These are phyloP conservation scores for Penicillium robsamsonii DNA, from an alignment of 495 filamentous ascomycete species.

Conservation along the genomic window DNA sequence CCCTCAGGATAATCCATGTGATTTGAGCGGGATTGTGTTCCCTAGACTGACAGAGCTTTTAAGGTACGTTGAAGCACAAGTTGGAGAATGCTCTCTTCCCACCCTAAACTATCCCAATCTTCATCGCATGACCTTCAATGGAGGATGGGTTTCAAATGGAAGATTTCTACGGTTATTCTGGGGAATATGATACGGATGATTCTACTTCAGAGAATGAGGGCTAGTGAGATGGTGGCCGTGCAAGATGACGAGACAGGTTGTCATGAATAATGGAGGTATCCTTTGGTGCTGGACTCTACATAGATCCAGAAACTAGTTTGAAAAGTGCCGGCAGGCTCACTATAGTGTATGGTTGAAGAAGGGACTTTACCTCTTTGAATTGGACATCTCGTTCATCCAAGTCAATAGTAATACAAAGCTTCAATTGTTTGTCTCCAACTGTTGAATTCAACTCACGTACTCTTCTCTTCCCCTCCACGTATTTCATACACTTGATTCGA, in stretches of 20 bases:
- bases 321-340: background rate
- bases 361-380: too few relatives aligned
- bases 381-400: background rate
- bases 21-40: background rate
- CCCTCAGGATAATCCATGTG: background rate
- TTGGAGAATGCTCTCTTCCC: background rate
- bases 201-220: too few relatives aligned
- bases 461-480: background rate
- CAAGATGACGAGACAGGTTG: too few relatives aligned
- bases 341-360: background rate
- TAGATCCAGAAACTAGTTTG: too few relatives aligned
- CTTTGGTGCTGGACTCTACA: too few relatives aligned
- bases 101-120: background rate
- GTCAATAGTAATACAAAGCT: background rate
- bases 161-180: too few relatives aligned
- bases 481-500: background rate
- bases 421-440: background rate
- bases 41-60: background rate
- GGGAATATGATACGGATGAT: too few relatives aligned
- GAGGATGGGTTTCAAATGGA: too few relatives aligned
- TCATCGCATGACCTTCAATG: too few relatives aligned
- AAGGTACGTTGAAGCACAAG: background rate
- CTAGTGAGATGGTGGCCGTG: too few relatives aligned
- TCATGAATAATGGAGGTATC: too few relatives aligned
- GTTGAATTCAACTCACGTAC: background rate